Conservation (phyloP, 2,329 filamentous ascomycete genomes). For the Whalleya microplaca region DNA sequence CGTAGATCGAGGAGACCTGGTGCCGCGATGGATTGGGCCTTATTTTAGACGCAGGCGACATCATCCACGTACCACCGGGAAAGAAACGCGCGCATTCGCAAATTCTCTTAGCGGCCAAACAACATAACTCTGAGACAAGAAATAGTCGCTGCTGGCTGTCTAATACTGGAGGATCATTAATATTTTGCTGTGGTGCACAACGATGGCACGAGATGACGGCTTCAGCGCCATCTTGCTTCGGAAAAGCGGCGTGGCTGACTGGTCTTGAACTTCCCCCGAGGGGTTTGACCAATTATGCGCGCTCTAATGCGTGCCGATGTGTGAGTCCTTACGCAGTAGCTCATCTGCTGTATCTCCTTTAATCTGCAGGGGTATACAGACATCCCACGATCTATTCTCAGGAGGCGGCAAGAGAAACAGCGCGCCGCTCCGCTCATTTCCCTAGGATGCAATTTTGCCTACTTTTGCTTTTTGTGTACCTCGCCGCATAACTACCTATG, state of each 20-base stretch:
- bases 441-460: slow-evolving; percentile 20
- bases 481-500: slow-evolving; percentile 8
- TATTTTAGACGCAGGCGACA: neutral
- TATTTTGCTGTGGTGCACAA: slow-evolving; percentile 1
- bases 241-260: slow-evolving; percentile 15
- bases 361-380: slow-evolving; percentile 12
- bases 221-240: slow-evolving; percentile 12
- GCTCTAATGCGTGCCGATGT: neutral
- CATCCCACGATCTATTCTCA: neutral
- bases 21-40: neutral
- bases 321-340: neutral
- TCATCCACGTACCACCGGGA: neutral
- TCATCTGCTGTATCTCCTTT: neutral
- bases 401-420: neutral
- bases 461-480: slow-evolving; percentile 2
- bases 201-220: slow-evolving; percentile 2
- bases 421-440: neutral
- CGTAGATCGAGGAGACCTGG: neutral
- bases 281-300: neutral
- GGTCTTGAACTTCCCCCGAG: slow-evolving; percentile 2
- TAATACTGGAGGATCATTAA: slow-evolving; percentile 4
- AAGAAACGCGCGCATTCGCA: neutral
- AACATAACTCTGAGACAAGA: neutral
- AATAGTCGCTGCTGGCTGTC: neutral
- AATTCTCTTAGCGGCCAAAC: neutral